Evolutionary conservation across 441 rosid genomes (phyloP), one percentile per base, ranked within the genome.

Genomic region (Melianthus villosus): DNA sequence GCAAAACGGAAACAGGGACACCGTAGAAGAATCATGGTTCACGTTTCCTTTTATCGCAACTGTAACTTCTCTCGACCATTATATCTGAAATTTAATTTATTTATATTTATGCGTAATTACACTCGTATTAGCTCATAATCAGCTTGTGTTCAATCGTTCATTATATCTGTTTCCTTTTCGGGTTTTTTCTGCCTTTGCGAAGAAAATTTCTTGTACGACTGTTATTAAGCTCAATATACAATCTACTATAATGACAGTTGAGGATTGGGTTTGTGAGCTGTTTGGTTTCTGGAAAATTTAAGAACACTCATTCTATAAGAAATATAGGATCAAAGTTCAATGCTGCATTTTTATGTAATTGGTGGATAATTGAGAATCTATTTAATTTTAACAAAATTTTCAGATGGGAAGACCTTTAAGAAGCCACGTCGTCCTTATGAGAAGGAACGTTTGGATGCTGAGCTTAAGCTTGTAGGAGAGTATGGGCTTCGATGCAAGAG

Each of bases 321-420:
- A n/a, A n/a, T n/a, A n/a, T n/a, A n/a, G n/a, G n/a, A n/a, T n/a
- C n/a, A n/a, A n/a, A n/a, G n/a, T n/a, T n/a, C n/a, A n/a, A 14
- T 14, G 9, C 20, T 13, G 6, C 8, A 9, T 13, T 13, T 9
- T 34, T 16, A 9, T 16, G 34, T 4, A 25, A 27, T 39, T 26
- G 33, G 7, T 9, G 18, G 20, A n/a, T 11, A 16, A n/a, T 15
- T 10, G 30, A 4, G 41, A n/a, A 8, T 28, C 33, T 4, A 9
- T 18, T 9, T 20, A 4, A 22, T 9, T n/a, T 16, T 25, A 8
- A n/a, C 38, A 18, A 18, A n/a, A n/a, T n/a, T 22, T 32, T 9
- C 42, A 84, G 96, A 81, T 71, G 96, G 96, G 40, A 84, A 84
- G 55, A 80, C 96, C 2, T 84, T 84, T 63, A 84, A 84, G 77